Evolutionary conservation across 805 yeast genomes (phyloP).

Genomic region (Yamadazyma olivae): DNA sequence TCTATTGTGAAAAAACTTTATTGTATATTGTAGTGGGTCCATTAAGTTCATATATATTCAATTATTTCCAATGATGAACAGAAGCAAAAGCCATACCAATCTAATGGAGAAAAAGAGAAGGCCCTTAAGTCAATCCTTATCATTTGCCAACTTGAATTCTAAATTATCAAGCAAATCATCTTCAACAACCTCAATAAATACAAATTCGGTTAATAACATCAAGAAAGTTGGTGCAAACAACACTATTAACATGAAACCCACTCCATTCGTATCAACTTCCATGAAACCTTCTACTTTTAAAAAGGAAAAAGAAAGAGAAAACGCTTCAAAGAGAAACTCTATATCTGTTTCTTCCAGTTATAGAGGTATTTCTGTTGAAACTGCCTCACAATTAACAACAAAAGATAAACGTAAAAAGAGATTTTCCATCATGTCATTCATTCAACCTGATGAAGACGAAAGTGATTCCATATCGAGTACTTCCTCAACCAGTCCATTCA

Average conservation of each 20-base stretch:
- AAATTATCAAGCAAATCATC: conserved; percentile 1
- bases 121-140: conserved; percentile 14
- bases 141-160: conserved; percentile 9
- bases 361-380: background rate
- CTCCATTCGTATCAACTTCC: too few relatives aligned
- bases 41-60: too few relatives aligned
- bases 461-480: conserved; percentile 2
- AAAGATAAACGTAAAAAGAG: conserved; percentile 3
- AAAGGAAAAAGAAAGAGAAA: too few relatives aligned
- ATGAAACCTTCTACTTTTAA: too few relatives aligned
- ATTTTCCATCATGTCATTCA: conserved; percentile 7
- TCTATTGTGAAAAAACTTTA: too few relatives aligned
- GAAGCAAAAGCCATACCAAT: background rate
- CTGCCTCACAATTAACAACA: too few relatives aligned
- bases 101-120: conserved; percentile 8
- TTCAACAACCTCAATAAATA: conserved; percentile 1
- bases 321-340: too few relatives aligned
- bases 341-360: background rate
- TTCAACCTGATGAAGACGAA: background rate
- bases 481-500: conserved; percentile 7
- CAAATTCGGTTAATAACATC: background rate
- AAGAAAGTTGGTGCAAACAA: too few relatives aligned
- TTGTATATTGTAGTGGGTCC: too few relatives aligned
- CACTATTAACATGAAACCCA: too few relatives aligned
- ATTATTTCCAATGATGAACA: background rate